These are phyloP conservation scores for Pythium insidiosum DNA, from an alignment of 352 stramenopile species.

Conservation along the genomic window DNA sequence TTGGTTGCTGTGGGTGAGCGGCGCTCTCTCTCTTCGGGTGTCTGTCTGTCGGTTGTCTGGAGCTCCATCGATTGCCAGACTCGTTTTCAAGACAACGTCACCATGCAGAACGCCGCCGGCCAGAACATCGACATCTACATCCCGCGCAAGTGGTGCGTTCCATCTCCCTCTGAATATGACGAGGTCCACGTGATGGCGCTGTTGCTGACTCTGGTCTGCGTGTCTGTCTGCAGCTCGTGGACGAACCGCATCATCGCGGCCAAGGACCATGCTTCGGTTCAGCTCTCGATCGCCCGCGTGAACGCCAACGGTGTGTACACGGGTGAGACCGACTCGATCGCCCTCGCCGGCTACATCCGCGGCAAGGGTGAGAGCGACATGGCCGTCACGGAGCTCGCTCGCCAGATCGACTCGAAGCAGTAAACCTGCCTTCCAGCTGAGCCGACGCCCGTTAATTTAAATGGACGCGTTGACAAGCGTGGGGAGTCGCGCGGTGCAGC, in stretches of 20 bases:
- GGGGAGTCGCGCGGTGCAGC: neutral
- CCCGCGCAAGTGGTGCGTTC: slow-evolving; percentile 93
- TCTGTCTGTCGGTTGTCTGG: no score
- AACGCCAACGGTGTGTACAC: slow-evolving; percentile 96
- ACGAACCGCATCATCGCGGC: slow-evolving; percentile 97
- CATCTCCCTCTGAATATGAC: neutral
- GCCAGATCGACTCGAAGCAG: slow-evolving; percentile 75
- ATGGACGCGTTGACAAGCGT: neutral
- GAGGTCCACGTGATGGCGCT: neutral
- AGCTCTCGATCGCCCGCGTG: slow-evolving; percentile 98
- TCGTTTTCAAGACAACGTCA: slow-evolving; percentile 59
- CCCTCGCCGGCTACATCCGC: slow-evolving; percentile 95
- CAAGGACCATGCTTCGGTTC: slow-evolving; percentile 97
- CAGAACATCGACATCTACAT: slow-evolving; percentile 98
- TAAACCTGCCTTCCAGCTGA: slow-evolving; percentile 21
- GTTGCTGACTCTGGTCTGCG: neutral
- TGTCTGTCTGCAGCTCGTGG: slow-evolving; percentile 83
- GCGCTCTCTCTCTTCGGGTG: no score
- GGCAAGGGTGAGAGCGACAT: slow-evolving; percentile 94
- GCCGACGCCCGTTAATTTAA: slow-evolving; percentile 2
- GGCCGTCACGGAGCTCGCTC: slow-evolving; percentile 83
- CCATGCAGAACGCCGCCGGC: slow-evolving; percentile 97
- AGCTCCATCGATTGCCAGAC: no score
- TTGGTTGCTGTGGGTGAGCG: slow-evolving; percentile 36
- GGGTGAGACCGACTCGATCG: slow-evolving; percentile 93